Evolutionary conservation across 352 stramenopile species (phyloP).

Genomic region (Globisporangium carolinianum): DNA sequence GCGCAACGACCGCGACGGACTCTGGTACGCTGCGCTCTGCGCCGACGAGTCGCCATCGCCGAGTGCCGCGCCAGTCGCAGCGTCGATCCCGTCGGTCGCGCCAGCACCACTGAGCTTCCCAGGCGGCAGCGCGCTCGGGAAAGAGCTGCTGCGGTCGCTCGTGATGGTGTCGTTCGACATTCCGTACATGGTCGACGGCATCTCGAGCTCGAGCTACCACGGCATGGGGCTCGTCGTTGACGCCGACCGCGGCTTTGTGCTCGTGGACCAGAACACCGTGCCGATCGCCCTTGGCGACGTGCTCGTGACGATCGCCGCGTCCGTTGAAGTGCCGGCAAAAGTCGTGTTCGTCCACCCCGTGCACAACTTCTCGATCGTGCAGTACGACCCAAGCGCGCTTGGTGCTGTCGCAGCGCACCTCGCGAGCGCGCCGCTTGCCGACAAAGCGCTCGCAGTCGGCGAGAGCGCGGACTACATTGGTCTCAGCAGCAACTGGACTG

Average conservation of each 20-base stretch:
- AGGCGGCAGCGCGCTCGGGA: conserved; percentile 51
- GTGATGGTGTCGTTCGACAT: conserved; percentile 92
- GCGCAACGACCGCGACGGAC: conserved; percentile 61
- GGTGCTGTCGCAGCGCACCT: conserved; percentile 57
- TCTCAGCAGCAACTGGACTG: conserved; percentile 81
- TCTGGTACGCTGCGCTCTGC: conserved; percentile 54
- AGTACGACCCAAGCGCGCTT: conserved; percentile 79
- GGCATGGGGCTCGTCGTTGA: conserved; percentile 89
- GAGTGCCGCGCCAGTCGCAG: conserved; percentile 6
- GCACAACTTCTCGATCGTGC: conserved; percentile 88
- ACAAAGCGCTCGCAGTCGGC: conserved; percentile 61
- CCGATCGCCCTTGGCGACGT: conserved; percentile 83
- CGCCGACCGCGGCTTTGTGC: conserved; percentile 71
- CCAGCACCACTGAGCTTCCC: conserved; percentile 64
- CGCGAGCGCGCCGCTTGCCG: conserved; percentile 47
- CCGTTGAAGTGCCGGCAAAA: conserved; percentile 79
- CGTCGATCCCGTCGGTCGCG: conserved; percentile 39
- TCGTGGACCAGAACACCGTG: conserved; percentile 91
- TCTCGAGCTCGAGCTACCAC: conserved; percentile 85
- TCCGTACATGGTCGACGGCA: conserved; percentile 89
- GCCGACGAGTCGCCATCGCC: conserved; percentile 12
- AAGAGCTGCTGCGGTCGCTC: conserved; percentile 69
- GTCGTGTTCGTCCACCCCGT: conserved; percentile 90
- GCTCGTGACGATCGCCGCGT: conserved; percentile 84
- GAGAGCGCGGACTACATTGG: conserved; percentile 79